phyloP scores from a whole-genome alignment of 768 basidiomycete genomes.

The Artomyces pyxidatus region DNA sequence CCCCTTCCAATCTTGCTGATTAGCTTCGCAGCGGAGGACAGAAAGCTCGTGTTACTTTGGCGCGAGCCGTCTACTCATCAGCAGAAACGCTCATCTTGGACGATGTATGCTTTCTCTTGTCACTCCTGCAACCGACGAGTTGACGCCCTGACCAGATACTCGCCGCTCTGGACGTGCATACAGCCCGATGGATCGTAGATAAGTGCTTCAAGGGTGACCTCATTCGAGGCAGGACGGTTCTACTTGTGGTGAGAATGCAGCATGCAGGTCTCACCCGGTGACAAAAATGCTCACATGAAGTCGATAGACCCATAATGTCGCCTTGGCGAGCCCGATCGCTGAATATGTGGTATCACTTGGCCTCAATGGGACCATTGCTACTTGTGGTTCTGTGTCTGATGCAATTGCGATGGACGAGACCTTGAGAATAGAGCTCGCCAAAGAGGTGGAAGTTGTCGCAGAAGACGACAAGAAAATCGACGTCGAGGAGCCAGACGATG shows the following conservation, averaged over 20 bases:
- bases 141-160: too few species aligned
- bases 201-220: constrained; percentile 42
- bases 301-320: constrained; percentile 45
- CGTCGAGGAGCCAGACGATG: constrained; percentile 13
- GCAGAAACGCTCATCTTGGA: constrained; percentile 62
- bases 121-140: too few species aligned
- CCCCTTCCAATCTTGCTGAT: background rate
- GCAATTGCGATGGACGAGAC: constrained; percentile 34
- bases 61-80: constrained; percentile 51
- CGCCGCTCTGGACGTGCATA: constrained; percentile 46
- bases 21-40: constrained; percentile 48
- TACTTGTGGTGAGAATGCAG: constrained; percentile 36
- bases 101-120: constrained; percentile 54
- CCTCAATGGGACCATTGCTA: constrained; percentile 40
- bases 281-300: background rate
- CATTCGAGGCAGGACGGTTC: constrained; percentile 38
- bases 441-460: constrained; percentile 19
- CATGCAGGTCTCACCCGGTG: background rate
- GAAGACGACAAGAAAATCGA: constrained; percentile 21
- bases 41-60: constrained; percentile 45
- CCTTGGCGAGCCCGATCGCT: constrained; percentile 44
- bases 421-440: constrained; percentile 21
- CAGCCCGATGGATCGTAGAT: constrained; percentile 42
- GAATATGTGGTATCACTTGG: constrained; percentile 49
- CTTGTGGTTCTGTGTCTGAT: constrained; percentile 42